Evolutionary conservation across 805 yeast species (phyloP).

Genomic region (Debaryomyces hansenii): DNA sequence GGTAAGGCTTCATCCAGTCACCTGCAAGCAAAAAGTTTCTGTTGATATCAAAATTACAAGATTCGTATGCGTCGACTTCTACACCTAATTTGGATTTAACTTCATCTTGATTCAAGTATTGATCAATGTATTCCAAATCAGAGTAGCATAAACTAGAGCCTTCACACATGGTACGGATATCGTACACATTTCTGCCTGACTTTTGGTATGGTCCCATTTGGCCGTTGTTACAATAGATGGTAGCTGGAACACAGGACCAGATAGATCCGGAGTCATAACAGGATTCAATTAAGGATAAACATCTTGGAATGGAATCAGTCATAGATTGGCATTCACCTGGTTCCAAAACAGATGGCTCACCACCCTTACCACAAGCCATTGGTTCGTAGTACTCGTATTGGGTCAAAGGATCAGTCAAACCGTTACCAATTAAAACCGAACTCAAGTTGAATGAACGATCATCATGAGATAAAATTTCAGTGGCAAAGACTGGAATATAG

Average conservation of each 20-base stretch:
- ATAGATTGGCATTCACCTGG: slow-evolving; percentile 70
- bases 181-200: slow-evolving; percentile 91
- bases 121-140: slow-evolving; percentile 71
- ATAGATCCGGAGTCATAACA: slow-evolving; percentile 77
- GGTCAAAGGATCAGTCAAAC: slow-evolving; percentile 79
- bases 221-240: slow-evolving; percentile 83
- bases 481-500: slow-evolving; percentile 47
- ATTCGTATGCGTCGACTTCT: slow-evolving; percentile 74
- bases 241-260: slow-evolving; percentile 89
- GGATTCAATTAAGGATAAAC: slow-evolving; percentile 69
- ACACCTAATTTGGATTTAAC: slow-evolving; percentile 87
- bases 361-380: slow-evolving; percentile 94
- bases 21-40: slow-evolving; percentile 82
- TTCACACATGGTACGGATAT: slow-evolving; percentile 78
- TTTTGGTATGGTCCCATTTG: slow-evolving; percentile 78
- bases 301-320: slow-evolving; percentile 65
- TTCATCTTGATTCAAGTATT: slow-evolving; percentile 71
- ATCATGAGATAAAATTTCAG: slow-evolving; percentile 40
- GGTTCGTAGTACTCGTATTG: slow-evolving; percentile 83
- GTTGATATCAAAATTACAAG: slow-evolving; percentile 78
- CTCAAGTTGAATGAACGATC: slow-evolving; percentile 54
- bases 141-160: slow-evolving; percentile 71
- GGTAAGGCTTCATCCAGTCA: slow-evolving; percentile 88
- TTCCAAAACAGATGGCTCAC: slow-evolving; percentile 69
- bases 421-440: slow-evolving; percentile 89